Evolutionary conservation across 352 stramenopile genomes (phyloP), one percentile per base, ranked within the genome.

Genomic region (Globisporangium emineosum): DNA sequence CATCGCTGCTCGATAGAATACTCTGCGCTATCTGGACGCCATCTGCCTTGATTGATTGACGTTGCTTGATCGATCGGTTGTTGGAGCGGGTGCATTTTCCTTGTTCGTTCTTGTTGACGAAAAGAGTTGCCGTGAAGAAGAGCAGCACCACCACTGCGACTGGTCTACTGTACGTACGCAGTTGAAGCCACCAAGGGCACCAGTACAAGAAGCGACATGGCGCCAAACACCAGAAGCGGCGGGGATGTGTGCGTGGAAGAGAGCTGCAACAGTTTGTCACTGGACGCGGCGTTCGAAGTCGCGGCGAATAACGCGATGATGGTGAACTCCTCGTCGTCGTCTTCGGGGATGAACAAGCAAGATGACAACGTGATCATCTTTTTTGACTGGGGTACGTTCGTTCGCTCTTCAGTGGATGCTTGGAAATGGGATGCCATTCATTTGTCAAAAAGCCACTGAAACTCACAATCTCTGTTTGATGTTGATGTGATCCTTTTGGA

Each of bases 331-430:
- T 15, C n/a, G 9, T 72, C 70, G 42, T 59, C 75, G 21, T 50
- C 70, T 57, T 45, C 62, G 13, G 62, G 59, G 12, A 33, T 49
- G 25, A 73, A 17, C 59, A 69, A 57, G 65, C 77, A 89, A 51
- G 76, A 80, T 63, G 77, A 88, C 30, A 70, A 89, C 61, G 76
- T 81, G 7, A 75, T 94, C 68, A 88, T 94, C 70, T 92, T 94
- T 71, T 90, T 94, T 62, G 85, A 94, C 66, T 94, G 85, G 85
- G 85, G 85, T 94, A 80, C 69, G 78, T 64, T 49, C 6, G 23
- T 30, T 42, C 15, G 35, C 29, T 42, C 29, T 12, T 2, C 8
- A 23, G 17, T 47, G 40, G 40, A 21, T 47, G 17, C 40, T 47
- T 45, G n/a, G n/a, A n/a, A n/a, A 17, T n/a, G 35, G 21, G 40